A percentile compares a stretch with the other conserved stretches of the same genome.
These are phyloP conservation scores for Solanum virginianum DNA, from an alignment of 257 asterid genomes.

Conservation along the genomic window DNA sequence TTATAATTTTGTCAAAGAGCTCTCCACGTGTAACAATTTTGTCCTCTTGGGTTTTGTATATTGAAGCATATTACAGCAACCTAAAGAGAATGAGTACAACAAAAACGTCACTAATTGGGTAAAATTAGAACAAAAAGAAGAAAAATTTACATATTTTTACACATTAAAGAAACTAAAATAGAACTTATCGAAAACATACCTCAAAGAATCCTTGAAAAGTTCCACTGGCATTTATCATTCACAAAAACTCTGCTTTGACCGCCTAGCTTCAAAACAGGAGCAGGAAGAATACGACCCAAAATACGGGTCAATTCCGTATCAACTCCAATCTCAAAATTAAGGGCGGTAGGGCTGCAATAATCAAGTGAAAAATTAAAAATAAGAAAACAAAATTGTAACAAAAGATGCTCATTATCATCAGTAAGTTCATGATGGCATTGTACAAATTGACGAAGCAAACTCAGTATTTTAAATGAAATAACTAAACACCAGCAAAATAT, in stretches of 20 bases:
- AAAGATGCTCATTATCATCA: neutral
- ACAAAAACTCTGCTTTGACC: constrained; percentile 19
- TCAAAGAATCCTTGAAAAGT: constrained; percentile 33
- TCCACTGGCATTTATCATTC: constrained; percentile 48
- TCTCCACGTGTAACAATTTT: constrained; percentile 87
- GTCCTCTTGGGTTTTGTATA: too few relatives aligned
- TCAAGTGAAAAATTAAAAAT: neutral
- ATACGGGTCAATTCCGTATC: constrained; percentile 37
- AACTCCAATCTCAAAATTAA: constrained; percentile 30
- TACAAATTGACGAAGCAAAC: neutral
- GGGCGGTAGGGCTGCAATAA: constrained; percentile 15
- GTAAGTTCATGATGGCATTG: neutral
- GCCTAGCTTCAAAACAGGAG: constrained; percentile 47
- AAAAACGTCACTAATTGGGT: too few relatives aligned
- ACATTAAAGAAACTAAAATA: too few relatives aligned
- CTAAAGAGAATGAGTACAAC: too few relatives aligned
- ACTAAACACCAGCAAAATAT: neutral
- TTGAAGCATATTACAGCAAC: too few relatives aligned
- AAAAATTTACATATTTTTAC: too few relatives aligned
- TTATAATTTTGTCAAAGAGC: constrained; percentile 91
- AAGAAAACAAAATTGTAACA: neutral
- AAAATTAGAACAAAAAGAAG: too few relatives aligned
- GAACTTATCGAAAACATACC: too few relatives aligned
- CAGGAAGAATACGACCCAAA: constrained; percentile 38
- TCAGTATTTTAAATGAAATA: neutral